Evolutionary conservation across 208 protist species (phyloP).

Genomic region (Leishmania martiniquensis): DNA sequence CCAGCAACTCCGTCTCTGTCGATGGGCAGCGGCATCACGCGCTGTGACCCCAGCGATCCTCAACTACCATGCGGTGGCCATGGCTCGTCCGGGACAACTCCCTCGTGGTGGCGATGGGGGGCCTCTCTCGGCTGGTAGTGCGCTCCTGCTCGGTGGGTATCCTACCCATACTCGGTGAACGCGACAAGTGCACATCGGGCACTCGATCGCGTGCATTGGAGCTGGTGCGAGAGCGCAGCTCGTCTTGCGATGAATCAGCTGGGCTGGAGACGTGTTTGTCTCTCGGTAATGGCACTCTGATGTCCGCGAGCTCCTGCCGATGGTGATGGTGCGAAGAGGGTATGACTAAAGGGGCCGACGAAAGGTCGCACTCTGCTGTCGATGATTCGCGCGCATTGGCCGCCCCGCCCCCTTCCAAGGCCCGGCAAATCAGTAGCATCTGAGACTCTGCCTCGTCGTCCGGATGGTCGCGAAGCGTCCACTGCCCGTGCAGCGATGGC

Average conservation of each 20-base stretch:
- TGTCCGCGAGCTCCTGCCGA: not conserved
- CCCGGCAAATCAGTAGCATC: not conserved
- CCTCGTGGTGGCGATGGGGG: not conserved
- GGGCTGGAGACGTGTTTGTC: not conserved
- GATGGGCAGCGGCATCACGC: not conserved
- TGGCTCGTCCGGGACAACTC: not conserved
- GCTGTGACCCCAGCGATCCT: too few relatives aligned
- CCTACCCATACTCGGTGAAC: not conserved
- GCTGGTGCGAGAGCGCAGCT: not conserved
- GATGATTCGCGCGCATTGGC: not conserved
- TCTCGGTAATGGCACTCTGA: not conserved
- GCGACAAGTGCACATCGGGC: not conserved
- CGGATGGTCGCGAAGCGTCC: slow-evolving; percentile 43
- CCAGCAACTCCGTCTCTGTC: not conserved
- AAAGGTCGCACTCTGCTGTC: not conserved
- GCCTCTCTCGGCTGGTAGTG: not conserved
- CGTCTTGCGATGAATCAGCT: not conserved
- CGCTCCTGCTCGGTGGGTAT: not conserved
- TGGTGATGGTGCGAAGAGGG: not conserved
- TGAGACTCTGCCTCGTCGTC: slow-evolving; percentile 13
- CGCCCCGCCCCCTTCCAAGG: not conserved
- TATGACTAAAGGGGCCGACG: not conserved
- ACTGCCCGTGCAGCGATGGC: slow-evolving; percentile 36
- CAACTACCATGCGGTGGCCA: too few relatives aligned
- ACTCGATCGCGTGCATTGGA: not conserved